Conservation (phyloP, 192 early-diverging fungal genomes). For the Entrophospora sp. region DNA sequence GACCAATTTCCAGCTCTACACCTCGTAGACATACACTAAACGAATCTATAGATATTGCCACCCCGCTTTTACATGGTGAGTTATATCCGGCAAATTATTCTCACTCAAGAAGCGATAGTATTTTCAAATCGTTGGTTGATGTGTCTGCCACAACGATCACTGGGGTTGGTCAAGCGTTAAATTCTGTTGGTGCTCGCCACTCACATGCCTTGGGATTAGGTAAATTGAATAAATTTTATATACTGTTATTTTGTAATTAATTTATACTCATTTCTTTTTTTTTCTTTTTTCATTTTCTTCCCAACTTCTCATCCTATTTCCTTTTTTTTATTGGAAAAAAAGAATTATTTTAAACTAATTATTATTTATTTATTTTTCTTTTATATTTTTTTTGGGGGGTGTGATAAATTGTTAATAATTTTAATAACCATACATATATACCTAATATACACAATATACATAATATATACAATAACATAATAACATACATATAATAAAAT, state of each 20-base stretch:
- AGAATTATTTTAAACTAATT: neutral
- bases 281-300: neutral
- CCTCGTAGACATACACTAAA: neutral
- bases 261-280: too few species aligned
- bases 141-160: conserved; percentile 4
- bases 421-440: neutral
- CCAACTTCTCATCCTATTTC: too few species aligned
- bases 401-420: neutral
- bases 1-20: conserved; percentile 4
- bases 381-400: neutral
- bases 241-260: neutral
- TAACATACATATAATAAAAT: too few species aligned
- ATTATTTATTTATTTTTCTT: neutral
- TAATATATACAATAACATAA: too few species aligned
- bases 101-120: conserved; percentile 17
- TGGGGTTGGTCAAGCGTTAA: conserved; percentile 20
- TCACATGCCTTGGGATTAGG: conserved; percentile 30
- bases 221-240: conserved; percentile 1
- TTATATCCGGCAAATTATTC: conserved; percentile 7
- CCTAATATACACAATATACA: too few species aligned
- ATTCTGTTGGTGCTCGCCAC: conserved; percentile 33
- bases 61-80: conserved; percentile 21
- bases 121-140: conserved; percentile 20
- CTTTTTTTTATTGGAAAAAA: neutral
- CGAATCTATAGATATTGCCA: neutral